These are phyloP conservation scores for Colletotrichum agaves DNA, from an alignment of 2,329 filamentous ascomycete genomes.

Conservation along the genomic window DNA sequence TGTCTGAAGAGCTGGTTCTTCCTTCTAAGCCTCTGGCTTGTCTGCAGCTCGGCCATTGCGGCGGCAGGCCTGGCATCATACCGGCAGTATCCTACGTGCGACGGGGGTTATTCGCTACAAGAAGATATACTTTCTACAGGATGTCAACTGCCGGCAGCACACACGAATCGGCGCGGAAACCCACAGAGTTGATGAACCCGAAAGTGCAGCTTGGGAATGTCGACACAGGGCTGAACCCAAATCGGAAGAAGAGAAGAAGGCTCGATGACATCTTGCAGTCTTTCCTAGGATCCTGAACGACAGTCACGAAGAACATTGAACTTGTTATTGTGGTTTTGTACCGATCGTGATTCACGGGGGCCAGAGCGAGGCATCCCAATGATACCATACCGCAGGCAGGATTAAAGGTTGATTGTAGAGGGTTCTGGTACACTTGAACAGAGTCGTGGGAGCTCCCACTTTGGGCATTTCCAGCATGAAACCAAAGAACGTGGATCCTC, in stretches of 20 bases:
- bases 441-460: too few species aligned
- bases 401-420: too few species aligned
- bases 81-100: slow-evolving; percentile 50
- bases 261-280: slow-evolving; percentile 49
- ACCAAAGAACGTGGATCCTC: too few species aligned
- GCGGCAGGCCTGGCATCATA: slow-evolving; percentile 46
- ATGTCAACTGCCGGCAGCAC: slow-evolving; percentile 38
- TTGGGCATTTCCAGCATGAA: too few species aligned
- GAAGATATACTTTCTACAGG: slow-evolving; percentile 47
- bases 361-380: too few species aligned
- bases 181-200: slow-evolving; percentile 33
- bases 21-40: slow-evolving; percentile 52
- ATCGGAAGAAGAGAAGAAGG: slow-evolving; percentile 47
- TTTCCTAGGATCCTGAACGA: slow-evolving; percentile 24
- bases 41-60: slow-evolving; percentile 51
- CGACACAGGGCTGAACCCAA: slow-evolving; percentile 38
- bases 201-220: slow-evolving; percentile 29
- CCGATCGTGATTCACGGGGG: too few species aligned
- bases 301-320: too few species aligned
- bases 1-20: slow-evolving; percentile 50
- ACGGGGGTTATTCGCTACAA: slow-evolving; percentile 48
- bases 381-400: too few species aligned
- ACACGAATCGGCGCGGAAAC: slow-evolving; percentile 20
- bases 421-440: too few species aligned
- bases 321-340: too few species aligned